Percentiles rank a stretch among this genome's conserved stretches.
Conservation (phyloP, 148 eudicot genomes). For the Fagopyrum esculentum region DNA sequence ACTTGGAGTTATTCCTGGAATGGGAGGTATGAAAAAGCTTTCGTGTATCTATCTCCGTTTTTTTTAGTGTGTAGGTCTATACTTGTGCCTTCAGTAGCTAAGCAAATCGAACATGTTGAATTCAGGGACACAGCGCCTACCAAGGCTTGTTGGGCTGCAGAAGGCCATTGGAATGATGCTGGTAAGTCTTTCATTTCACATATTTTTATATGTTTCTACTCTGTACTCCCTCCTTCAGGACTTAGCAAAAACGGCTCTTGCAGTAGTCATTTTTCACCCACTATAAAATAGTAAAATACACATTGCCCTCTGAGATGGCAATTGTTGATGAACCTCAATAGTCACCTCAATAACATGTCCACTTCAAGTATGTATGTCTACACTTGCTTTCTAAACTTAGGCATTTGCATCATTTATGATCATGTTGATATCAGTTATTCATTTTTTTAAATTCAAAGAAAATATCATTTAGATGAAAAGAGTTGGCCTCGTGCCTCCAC, state of each 20-base stretch:
- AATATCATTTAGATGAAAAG: not conserved
- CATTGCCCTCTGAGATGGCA: not conserved
- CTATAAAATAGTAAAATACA: too few relatives aligned
- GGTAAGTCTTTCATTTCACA: conserved; percentile 34
- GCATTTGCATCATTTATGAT: not conserved
- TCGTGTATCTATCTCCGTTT: not conserved
- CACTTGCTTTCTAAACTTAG: not conserved
- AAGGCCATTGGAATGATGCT: conserved; percentile 82
- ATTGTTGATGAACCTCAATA: not conserved
- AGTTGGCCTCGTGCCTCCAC: not conserved
- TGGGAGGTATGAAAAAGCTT: conserved; percentile 49
- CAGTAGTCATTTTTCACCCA: too few relatives aligned
- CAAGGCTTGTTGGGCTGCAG: conserved; percentile 80
- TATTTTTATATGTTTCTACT: too few relatives aligned
- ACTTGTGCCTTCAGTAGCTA: not conserved
- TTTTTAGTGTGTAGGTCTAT: not conserved
- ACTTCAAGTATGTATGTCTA: not conserved
- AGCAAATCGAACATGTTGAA: not conserved
- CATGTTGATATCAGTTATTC: not conserved
- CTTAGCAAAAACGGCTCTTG: too few relatives aligned
- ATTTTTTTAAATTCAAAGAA: too few relatives aligned
- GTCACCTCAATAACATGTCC: not conserved
- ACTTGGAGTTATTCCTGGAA: conserved; percentile 87
- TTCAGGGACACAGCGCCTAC: conserved; percentile 92
- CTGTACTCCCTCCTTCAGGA: too few relatives aligned